These are phyloP conservation scores for Cyathus striatus DNA, from an alignment of 768 basidiomycete species.

Conservation along the genomic window DNA sequence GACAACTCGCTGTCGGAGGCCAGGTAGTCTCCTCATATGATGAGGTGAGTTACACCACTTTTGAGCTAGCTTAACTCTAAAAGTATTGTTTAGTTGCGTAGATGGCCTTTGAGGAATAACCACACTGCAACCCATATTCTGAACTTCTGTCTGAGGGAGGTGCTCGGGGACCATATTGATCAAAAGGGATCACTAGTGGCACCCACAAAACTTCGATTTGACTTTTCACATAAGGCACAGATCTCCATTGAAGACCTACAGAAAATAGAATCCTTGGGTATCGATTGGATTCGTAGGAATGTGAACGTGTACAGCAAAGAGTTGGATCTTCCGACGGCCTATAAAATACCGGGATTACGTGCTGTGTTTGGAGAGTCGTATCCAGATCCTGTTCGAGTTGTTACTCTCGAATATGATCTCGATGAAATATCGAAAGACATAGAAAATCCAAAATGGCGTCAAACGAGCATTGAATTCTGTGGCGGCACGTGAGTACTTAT, in stretches of 20 bases:
- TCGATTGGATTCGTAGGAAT: constrained; percentile 88
- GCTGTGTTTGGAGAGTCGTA: constrained; percentile 98
- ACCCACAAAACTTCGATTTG: constrained; percentile 92
- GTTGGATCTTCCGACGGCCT: constrained; percentile 68
- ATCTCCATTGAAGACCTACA: constrained; percentile 71
- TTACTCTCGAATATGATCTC: constrained; percentile 82
- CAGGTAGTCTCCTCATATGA: constrained; percentile 89
- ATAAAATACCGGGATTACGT: constrained; percentile 87
- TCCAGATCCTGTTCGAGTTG: constrained; percentile 95
- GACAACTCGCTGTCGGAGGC: constrained; percentile 71
- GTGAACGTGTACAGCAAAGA: constrained; percentile 89
- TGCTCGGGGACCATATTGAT: constrained; percentile 95
- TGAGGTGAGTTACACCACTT: constrained; percentile 67
- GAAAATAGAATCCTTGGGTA: constrained; percentile 79
- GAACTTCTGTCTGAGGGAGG: constrained; percentile 88
- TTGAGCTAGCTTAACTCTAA: too few species aligned
- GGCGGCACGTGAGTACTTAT: constrained; percentile 83
- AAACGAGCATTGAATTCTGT: constrained; percentile 94
- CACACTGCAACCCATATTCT: constrained; percentile 99
- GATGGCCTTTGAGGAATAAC: constrained; percentile 95
- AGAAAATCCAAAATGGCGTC: constrained; percentile 85
- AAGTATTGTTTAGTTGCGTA: constrained; percentile 85
- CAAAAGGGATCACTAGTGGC: constrained; percentile 98
- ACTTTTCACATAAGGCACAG: constrained; percentile 94
- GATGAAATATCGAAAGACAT: constrained; percentile 85